A percentile compares a stretch with the other conserved stretches of the same genome.
phyloP scores from a whole-genome alignment of 2,329 filamentous ascomycete species.

The Xylaria digitata region DNA sequence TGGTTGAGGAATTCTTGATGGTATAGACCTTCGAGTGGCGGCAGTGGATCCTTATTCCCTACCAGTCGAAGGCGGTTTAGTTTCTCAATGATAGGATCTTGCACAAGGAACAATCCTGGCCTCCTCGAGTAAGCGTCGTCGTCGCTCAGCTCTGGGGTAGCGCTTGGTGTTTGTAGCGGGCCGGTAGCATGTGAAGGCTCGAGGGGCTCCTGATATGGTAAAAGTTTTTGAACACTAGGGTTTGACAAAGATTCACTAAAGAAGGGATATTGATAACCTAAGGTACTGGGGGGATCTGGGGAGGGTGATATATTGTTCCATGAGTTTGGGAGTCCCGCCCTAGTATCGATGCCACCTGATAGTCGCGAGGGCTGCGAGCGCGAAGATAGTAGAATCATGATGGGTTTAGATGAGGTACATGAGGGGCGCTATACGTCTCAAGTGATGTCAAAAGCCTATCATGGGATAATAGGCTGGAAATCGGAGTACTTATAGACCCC shows the following conservation, averaged over 20 bases:
- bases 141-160: slow-evolving; percentile 40
- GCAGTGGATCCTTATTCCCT: slow-evolving; percentile 39
- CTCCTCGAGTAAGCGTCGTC: slow-evolving; percentile 28
- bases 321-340: background rate
- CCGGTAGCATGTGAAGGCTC: background rate
- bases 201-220: background rate
- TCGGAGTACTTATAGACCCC: slow-evolving; percentile 42
- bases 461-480: slow-evolving; percentile 5
- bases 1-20: background rate
- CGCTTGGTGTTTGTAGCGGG: slow-evolving; percentile 32
- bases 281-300: slow-evolving; percentile 37
- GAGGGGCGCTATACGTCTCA: slow-evolving; percentile 21
- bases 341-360: background rate
- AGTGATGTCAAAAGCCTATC: slow-evolving; percentile 13
- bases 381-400: slow-evolving; percentile 7
- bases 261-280: slow-evolving; percentile 40
- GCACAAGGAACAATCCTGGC: slow-evolving; percentile 3
- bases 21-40: slow-evolving; percentile 30
- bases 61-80: slow-evolving; percentile 42
- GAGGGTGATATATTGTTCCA: slow-evolving; percentile 20
- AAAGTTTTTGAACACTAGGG: slow-evolving; percentile 31
- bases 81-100: slow-evolving; percentile 43
- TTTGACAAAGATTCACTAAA: slow-evolving; percentile 37
- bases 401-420: background rate
- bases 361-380: background rate